Evolutionary conservation across 2,329 filamentous ascomycete genomes (phyloP), one percentile per base, ranked within the genome.

Genomic region (Trichoderma sp.): DNA sequence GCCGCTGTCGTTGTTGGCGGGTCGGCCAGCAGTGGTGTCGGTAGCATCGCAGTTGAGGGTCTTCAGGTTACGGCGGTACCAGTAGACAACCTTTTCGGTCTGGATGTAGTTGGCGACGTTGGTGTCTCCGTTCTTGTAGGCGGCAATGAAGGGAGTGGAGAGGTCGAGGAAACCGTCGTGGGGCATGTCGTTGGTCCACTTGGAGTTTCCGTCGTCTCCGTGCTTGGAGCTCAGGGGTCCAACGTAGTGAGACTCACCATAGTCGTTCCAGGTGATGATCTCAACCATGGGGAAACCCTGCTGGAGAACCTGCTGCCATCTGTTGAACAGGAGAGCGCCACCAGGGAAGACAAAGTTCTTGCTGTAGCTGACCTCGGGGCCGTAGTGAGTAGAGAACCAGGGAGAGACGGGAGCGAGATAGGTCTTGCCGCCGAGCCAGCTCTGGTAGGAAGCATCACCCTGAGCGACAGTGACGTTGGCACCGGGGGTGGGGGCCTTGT

Each of bases 321-420:
- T 86, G 71, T 88, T 81, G 72, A 85, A 86, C 85, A 89, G 90
- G 7, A 91, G 80, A 56, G 85, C 81, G 73, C 90, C 89, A 8
- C 87, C 85, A 3, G 85, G 85, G 82, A 88, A 91, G 1, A 90
- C 82, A 83, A 85, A 88, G 75, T 87, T 87, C 81, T 89, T 73
- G 60, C 24, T 57, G 26, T 58, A 72, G 18, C 11, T 9, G 14
- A 73, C 71, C 39, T 73, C 71, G 4, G 78, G 76, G 3, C 84
- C 84, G 24, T 84, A 84, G 72, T 88, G 83, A 0, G 86, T 86
- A 61, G 78, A 86, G 77, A 88, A 89, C 87, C 79, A 80, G 2
- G 78, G 77, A 21, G 77, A 76, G 3, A 81, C 81, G 69, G 81
- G 83, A 30, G 84, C 84, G 80, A 89, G 83, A 74, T 88, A 89